These are phyloP conservation scores for Apiospora malaysiana DNA, from an alignment of 2,329 filamentous ascomycete genomes.

Conservation along the genomic window DNA sequence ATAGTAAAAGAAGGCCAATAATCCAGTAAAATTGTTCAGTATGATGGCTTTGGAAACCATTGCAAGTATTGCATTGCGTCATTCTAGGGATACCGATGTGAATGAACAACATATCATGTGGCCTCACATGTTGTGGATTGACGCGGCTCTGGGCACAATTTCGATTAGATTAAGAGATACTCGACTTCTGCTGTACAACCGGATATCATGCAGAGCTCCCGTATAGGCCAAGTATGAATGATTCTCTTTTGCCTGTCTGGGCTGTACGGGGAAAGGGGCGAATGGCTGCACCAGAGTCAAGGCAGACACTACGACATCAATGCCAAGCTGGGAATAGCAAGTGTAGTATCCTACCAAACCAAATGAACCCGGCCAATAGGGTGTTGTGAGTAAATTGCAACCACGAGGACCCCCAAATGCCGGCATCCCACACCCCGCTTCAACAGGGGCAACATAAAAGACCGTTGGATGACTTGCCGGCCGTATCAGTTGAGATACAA, in stretches of 20 bases:
- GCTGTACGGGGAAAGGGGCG: neutral
- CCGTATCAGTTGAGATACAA: neutral
- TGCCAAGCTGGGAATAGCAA: neutral
- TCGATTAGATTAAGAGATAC: neutral
- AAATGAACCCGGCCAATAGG: constrained; percentile 1
- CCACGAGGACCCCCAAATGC: constrained; percentile 16
- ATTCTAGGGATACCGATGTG: neutral
- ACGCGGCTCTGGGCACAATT: neutral
- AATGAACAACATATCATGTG: neutral
- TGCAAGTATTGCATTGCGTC: neutral
- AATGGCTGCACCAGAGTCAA: neutral
- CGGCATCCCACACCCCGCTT: constrained; percentile 9
- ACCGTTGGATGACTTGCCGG: neutral
- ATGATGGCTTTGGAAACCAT: no score
- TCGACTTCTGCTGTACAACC: neutral
- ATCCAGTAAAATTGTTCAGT: no score
- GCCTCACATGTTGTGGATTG: neutral
- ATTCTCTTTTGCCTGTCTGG: neutral
- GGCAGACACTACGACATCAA: neutral
- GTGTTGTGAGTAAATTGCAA: constrained; percentile 9
- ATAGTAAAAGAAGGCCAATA: no score
- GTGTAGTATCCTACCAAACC: neutral
- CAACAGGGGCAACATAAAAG: neutral
- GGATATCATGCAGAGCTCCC: neutral
- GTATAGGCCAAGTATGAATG: neutral